Percentiles rank a stretch among this genome's conserved stretches.
Evolutionary conservation across 352 stramenopile genomes (phyloP).

Genomic region (Phytopythium cucurbitacearum): DNA sequence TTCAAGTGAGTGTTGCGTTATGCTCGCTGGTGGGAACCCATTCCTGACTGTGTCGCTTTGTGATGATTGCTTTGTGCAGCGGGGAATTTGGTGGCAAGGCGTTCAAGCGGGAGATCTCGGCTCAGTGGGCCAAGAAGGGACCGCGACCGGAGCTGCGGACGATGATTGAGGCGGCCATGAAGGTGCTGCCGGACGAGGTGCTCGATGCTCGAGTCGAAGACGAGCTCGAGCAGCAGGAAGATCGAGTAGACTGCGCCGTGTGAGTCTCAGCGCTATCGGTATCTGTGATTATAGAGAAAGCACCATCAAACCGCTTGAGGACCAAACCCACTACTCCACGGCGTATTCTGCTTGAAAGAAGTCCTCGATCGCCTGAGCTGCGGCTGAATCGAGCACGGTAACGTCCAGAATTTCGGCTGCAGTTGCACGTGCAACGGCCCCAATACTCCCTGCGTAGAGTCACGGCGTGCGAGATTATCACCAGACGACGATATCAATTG

Average conservation of each 20-base stretch:
- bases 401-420: conserved; percentile 50
- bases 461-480: no score
- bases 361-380: conserved; percentile 58
- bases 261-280: neutral
- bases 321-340: conserved; percentile 24
- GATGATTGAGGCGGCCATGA: conserved; percentile 70
- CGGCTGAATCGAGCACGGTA: conserved; percentile 55
- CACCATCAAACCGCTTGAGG: neutral
- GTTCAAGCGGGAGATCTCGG: conserved; percentile 75
- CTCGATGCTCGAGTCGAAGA: conserved; percentile 68
- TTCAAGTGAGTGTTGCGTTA: conserved; percentile 49
- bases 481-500: neutral
- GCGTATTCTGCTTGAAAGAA: conserved; percentile 71
- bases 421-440: conserved; percentile 37
- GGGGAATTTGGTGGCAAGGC: conserved; percentile 75
- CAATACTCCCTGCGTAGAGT: conserved; percentile 38
- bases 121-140: conserved; percentile 62
- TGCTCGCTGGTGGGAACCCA: neutral
- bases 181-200: conserved; percentile 62
- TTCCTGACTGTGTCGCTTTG: conserved; percentile 2
- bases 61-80: conserved; percentile 19
- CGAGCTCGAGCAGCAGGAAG: conserved; percentile 27
- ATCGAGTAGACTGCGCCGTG: neutral
- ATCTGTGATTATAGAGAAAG: neutral
- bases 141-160: conserved; percentile 59